phyloP scores from a whole-genome alignment of 768 basidiomycete genomes.

The Lactifluus volemus region DNA sequence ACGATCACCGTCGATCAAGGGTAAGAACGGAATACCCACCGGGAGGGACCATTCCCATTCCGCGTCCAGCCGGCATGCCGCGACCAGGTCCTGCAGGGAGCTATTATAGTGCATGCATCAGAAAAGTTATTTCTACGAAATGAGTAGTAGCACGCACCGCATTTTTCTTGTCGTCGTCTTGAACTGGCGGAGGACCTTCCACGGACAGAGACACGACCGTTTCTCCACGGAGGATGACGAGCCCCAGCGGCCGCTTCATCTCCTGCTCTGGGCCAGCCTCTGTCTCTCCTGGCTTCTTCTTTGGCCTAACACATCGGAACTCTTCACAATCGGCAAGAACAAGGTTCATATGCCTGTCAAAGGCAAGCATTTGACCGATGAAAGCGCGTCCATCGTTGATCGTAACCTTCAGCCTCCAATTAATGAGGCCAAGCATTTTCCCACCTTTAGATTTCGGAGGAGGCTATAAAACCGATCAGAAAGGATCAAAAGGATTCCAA shows the following conservation, averaged over 20 bases:
- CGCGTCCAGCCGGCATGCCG: slow-evolving; percentile 93
- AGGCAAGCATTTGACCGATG: slow-evolving; percentile 98
- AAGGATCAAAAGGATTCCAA: background rate
- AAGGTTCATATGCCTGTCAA: slow-evolving; percentile 99
- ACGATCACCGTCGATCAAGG: slow-evolving; percentile 16
- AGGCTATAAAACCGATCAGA: slow-evolving; percentile 40
- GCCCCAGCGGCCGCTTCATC: slow-evolving; percentile 92
- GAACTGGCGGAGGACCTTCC: slow-evolving; percentile 89
- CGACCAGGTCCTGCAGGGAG: slow-evolving; percentile 85
- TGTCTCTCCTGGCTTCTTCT: slow-evolving; percentile 77
- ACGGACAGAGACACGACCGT: slow-evolving; percentile 92
- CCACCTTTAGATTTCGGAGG: slow-evolving; percentile 97
- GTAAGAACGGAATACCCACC: slow-evolving; percentile 37
- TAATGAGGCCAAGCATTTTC: slow-evolving; percentile 95
- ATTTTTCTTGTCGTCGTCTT: slow-evolving; percentile 84
- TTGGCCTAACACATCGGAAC: slow-evolving; percentile 84
- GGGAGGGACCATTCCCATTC: slow-evolving; percentile 92
- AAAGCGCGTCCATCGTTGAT: slow-evolving; percentile 95
- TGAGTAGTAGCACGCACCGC: slow-evolving; percentile 37
- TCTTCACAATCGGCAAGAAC: slow-evolving; percentile 98
- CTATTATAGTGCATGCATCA: slow-evolving; percentile 30
- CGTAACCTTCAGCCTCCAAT: slow-evolving; percentile 95
- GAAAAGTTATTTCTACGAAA: slow-evolving; percentile 20
- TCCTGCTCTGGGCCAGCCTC: slow-evolving; percentile 78
- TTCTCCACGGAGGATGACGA: slow-evolving; percentile 94